A percentile compares a stretch with the other conserved stretches of the same genome.
These are phyloP conservation scores for Cyanidioschyzon merolae DNA, from an alignment of 23 red algal genomes.

Conservation along the genomic window DNA sequence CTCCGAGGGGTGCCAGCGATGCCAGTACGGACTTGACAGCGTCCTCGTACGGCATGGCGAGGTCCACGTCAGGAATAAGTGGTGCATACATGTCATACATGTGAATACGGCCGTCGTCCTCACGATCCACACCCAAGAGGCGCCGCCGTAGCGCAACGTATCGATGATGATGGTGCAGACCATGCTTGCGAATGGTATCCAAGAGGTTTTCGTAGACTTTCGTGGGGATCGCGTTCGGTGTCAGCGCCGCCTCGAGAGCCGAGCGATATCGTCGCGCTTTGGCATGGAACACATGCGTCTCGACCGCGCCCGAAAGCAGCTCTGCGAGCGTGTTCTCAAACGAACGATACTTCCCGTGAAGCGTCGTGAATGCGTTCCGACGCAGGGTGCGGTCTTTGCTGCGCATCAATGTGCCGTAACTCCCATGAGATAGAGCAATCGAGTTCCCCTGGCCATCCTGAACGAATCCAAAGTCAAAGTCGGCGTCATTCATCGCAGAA, in stretches of 20 bases:
- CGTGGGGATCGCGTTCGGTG: conserved; percentile 1
- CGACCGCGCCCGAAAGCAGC: conserved; percentile 3
- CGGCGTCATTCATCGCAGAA: conserved; percentile 4
- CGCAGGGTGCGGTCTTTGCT: conserved; percentile 10
- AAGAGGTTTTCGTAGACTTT: not conserved
- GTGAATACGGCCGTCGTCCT: not conserved
- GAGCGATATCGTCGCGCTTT: not conserved
- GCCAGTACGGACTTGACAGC: not conserved
- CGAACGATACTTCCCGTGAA: not conserved
- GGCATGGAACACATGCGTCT: not conserved
- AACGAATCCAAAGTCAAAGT: conserved; percentile 1
- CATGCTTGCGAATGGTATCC: not conserved
- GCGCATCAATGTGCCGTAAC: conserved; percentile 10
- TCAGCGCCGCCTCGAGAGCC: not conserved
- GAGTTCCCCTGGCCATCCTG: conserved; percentile 6
- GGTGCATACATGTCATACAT: conserved; percentile 15
- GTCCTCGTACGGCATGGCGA: not conserved
- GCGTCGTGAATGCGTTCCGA: conserved; percentile 4
- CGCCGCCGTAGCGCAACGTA: conserved; percentile 3
- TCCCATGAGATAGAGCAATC: not conserved
- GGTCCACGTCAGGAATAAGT: conserved; percentile 11
- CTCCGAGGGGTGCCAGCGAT: not conserved
- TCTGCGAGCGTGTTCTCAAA: conserved; percentile 17
- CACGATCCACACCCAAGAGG: conserved; percentile 8
- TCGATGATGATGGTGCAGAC: not conserved